Evolutionary conservation across 805 yeast species (phyloP), one percentile per base, ranked within the genome.

Genomic region (Teunomyces barrocoloradensis): DNA sequence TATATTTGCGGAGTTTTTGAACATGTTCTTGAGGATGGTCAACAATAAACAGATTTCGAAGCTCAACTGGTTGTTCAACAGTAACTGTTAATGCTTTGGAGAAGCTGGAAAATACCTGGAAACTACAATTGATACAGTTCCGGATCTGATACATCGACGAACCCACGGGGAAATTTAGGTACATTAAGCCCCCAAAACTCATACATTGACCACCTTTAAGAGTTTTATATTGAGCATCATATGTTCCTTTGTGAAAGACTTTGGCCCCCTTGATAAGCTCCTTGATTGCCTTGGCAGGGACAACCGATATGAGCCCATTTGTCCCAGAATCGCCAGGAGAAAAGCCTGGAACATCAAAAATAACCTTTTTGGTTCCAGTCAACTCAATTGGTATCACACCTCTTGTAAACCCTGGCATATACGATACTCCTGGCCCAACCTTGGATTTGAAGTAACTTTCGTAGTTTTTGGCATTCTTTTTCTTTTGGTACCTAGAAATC

Each of bases 371-470:
- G 17, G 49, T 23, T 6, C 63, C 56, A 52, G 66, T 46, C 25
- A 68, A 50, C 9, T 54, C 58, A 17, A 64, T 50, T 3, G 60
- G 62, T 23, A 79, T 74, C 11, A 74, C 56, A 3, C 71, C 75
- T 56, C 88, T 74, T 0, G 96, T 89, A 60, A 83, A 80, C 23
- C 89, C 89, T 0, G 96, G 96, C 40, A 85, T 64, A 45, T 69
- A 63, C 33, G 81, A 73, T 5, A 69, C 58, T 1, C 81, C 75
- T 0, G 82, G 82, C 1, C 80, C 80, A 34, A 63, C 54, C 11
- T 54, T 58, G 3, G 57, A 56, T 17, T 59, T 60, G 47, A 68
- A 65, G 15, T 56, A 45, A 3, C 47, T 47, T 21, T 55, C 46
- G 21, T 45, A 13, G 21, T 51, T 44, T 33, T 48, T 30, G 23